Percentiles rank a stretch among this genome's conserved stretches.
Conservation (phyloP, 768 basidiomycete species). For the Dentipellis sp. region DNA sequence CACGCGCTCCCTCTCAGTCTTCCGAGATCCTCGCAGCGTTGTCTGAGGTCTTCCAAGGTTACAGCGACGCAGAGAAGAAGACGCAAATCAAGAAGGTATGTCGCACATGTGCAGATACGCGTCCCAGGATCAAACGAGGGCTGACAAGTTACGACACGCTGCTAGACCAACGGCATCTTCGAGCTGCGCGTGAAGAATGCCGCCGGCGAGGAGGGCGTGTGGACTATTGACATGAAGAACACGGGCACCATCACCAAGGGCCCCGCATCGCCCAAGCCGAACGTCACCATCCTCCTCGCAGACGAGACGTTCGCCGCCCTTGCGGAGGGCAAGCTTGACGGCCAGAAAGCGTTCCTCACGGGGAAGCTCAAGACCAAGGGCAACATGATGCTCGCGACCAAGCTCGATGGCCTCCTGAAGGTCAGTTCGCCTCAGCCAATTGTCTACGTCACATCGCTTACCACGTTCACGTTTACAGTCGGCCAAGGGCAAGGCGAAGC, state of each 20-base stretch:
- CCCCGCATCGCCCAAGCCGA: slow-evolving; percentile 40
- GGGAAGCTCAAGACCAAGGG: slow-evolving; percentile 89
- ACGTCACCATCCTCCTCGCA: slow-evolving; percentile 72
- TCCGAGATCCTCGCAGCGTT: slow-evolving; percentile 57
- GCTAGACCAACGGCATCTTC: slow-evolving; percentile 75
- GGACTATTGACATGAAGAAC: slow-evolving; percentile 94
- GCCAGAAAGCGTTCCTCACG: slow-evolving; percentile 95
- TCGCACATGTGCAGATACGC: neutral
- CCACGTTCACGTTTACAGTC: neutral
- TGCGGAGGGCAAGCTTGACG: slow-evolving; percentile 73
- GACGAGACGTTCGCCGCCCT: slow-evolving; percentile 71
- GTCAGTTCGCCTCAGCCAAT: slow-evolving; percentile 27
- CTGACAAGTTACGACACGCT: neutral
- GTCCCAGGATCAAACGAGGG: too few relatives aligned
- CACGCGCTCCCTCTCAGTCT: slow-evolving; percentile 30
- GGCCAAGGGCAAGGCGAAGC: slow-evolving; percentile 11
- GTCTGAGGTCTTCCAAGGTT: slow-evolving; percentile 38
- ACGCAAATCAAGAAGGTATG: slow-evolving; percentile 68
- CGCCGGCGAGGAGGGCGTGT: slow-evolving; percentile 59
- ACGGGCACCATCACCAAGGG: slow-evolving; percentile 72
- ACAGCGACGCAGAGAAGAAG: slow-evolving; percentile 54
- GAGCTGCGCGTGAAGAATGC: slow-evolving; percentile 73
- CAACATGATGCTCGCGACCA: slow-evolving; percentile 91
- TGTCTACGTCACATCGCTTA: neutral
- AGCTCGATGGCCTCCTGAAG: slow-evolving; percentile 78